Conservation (phyloP, 163 green algal genomes). For the Picocystis sp. region DNA sequence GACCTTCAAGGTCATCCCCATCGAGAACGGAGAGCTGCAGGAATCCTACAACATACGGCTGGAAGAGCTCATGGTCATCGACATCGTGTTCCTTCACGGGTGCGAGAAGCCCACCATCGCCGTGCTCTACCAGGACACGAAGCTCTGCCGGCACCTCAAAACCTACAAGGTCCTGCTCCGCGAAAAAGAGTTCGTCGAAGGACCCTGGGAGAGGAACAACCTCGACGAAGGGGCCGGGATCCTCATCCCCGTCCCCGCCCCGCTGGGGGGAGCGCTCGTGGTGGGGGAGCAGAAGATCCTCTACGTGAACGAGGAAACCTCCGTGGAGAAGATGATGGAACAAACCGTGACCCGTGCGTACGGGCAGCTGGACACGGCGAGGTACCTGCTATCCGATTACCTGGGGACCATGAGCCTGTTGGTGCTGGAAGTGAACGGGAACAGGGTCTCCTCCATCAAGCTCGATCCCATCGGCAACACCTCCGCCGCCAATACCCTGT, state of each 20-base stretch:
- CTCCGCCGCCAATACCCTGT: slow-evolving; percentile 45
- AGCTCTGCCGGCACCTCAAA: slow-evolving; percentile 64
- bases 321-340: slow-evolving; percentile 5
- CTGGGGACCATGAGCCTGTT: slow-evolving; percentile 66
- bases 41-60: slow-evolving; percentile 77
- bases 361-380: slow-evolving; percentile 46
- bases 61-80: slow-evolving; percentile 80
- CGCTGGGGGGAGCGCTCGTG: slow-evolving; percentile 58
- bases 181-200: slow-evolving; percentile 39
- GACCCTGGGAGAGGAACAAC: slow-evolving; percentile 54
- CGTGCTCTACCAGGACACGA: slow-evolving; percentile 73
- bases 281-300: slow-evolving; percentile 52
- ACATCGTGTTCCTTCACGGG: slow-evolving; percentile 52
- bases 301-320: slow-evolving; percentile 22
- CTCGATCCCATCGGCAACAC: slow-evolving; percentile 64
- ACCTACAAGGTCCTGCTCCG: slow-evolving; percentile 68
- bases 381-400: slow-evolving; percentile 67
- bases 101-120: slow-evolving; percentile 48
- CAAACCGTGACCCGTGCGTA: slow-evolving; percentile 37
- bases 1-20: slow-evolving; percentile 80
- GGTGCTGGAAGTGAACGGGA: slow-evolving; percentile 46
- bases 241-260: slow-evolving; percentile 62
- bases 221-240: slow-evolving; percentile 48
- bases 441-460: slow-evolving; percentile 43
- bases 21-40: slow-evolving; percentile 42